Evolutionary conservation across 257 asterid species (phyloP).

Genomic region (Prunella vulgaris): DNA sequence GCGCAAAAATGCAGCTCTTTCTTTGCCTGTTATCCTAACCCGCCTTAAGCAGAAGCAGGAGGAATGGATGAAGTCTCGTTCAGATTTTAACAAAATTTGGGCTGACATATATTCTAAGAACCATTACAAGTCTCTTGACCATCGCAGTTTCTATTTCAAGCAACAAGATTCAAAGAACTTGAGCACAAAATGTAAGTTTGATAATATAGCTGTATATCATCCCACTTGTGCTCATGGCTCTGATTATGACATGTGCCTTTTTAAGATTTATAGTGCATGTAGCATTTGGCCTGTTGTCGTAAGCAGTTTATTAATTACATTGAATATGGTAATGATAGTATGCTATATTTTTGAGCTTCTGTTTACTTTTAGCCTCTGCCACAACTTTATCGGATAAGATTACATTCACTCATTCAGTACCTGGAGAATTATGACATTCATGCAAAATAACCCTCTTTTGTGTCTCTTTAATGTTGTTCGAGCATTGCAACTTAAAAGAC

Average conservation of each 20-base stretch:
- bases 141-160: conserved; percentile 67
- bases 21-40: conserved; percentile 74
- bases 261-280: background rate
- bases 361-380: too few species aligned
- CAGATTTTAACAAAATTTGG: conserved; percentile 65
- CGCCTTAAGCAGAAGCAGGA: conserved; percentile 95
- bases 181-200: conserved; percentile 64
- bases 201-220: conserved; percentile 4
- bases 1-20: conserved; percentile 68
- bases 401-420: too few species aligned
- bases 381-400: too few species aligned
- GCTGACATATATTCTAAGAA: conserved; percentile 64
- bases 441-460: too few species aligned
- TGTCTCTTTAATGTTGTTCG: background rate
- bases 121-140: conserved; percentile 65
- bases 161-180: conserved; percentile 70
- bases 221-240: conserved; percentile 5
- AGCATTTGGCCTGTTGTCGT: background rate
- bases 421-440: too few species aligned
- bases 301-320: background rate
- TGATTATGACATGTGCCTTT: background rate
- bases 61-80: conserved; percentile 71
- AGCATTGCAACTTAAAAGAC: background rate
- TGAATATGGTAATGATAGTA: too few species aligned
- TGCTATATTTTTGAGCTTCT: too few species aligned